Conservation (phyloP, 768 basidiomycete species). For the Amanita rimosa region DNA sequence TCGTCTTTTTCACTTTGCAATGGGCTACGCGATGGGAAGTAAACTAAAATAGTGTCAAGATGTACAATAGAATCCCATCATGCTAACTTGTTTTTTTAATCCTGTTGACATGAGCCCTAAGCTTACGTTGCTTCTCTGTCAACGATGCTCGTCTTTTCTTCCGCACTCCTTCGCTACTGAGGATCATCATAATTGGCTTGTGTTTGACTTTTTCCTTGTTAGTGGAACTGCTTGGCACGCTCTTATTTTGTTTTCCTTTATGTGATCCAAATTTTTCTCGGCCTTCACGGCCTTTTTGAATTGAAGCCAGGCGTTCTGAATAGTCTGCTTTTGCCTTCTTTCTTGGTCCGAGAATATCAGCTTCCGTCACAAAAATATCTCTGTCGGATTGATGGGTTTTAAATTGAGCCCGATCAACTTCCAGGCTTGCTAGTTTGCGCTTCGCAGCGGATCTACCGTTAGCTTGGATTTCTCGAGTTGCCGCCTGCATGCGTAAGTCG, state of each 20-base stretch:
- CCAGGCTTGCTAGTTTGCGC: slow-evolving; percentile 77
- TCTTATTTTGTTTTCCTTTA: slow-evolving; percentile 90
- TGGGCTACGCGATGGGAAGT: slow-evolving; percentile 43
- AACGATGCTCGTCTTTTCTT: slow-evolving; percentile 78
- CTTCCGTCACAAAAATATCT: slow-evolving; percentile 51
- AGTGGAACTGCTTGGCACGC: slow-evolving; percentile 70
- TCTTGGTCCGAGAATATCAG: slow-evolving; percentile 85
- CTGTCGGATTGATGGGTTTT: slow-evolving; percentile 17
- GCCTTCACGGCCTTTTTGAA: slow-evolving; percentile 89
- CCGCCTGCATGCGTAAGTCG: slow-evolving; percentile 77
- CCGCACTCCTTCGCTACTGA: slow-evolving; percentile 63
- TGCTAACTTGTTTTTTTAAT: not conserved
- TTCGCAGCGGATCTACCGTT: slow-evolving; percentile 51
- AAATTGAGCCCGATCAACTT: slow-evolving; percentile 52
- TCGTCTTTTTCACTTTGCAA: slow-evolving; percentile 63
- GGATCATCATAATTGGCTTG: slow-evolving; percentile 93
- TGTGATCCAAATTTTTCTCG: slow-evolving; percentile 85
- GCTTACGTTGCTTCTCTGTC: slow-evolving; percentile 58
- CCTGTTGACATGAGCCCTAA: slow-evolving; percentile 1
- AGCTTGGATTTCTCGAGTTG: slow-evolving; percentile 53
- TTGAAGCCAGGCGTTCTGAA: slow-evolving; percentile 84
- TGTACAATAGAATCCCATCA: not conserved
- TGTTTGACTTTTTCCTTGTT: slow-evolving; percentile 89
- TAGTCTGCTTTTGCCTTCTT: slow-evolving; percentile 93
- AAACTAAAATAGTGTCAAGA: not conserved